phyloP scores from a whole-genome alignment of 805 yeast genomes.

The Candida xiaguanensis region DNA sequence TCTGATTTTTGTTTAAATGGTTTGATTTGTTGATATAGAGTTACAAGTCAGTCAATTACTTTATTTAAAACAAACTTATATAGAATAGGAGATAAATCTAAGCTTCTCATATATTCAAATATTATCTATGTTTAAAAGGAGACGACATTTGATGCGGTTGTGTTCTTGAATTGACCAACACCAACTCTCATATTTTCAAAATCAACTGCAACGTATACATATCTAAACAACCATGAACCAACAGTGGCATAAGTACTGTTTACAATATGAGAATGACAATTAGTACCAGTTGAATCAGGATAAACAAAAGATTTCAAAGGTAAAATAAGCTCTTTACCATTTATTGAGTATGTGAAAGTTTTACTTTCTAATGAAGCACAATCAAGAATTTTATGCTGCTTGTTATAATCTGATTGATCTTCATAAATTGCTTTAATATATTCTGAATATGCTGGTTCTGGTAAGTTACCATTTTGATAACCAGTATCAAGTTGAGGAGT shows the following conservation, averaged over 20 bases:
- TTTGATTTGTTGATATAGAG: too few relatives aligned
- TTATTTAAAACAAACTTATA: too few relatives aligned
- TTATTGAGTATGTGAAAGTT: neutral
- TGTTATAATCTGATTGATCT: neutral
- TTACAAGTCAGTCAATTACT: too few relatives aligned
- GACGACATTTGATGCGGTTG: neutral
- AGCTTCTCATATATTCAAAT: too few relatives aligned
- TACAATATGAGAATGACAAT: neutral
- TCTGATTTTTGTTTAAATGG: too few relatives aligned
- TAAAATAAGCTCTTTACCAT: neutral
- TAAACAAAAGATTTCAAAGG: neutral
- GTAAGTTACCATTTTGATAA: neutral
- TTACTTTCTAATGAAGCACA: neutral
- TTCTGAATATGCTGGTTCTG: neutral
- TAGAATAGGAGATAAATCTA: too few relatives aligned
- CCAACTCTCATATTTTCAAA: neutral
- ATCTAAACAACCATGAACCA: neutral
- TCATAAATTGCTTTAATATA: neutral
- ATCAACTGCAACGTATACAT: conserved; percentile 1
- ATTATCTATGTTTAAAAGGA: too few relatives aligned
- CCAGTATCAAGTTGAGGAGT: neutral
- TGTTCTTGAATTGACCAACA: neutral
- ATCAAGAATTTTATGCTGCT: neutral
- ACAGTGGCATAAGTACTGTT: neutral
- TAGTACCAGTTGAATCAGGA: neutral